Base-by-base conservation (phyloP, 73 alveolate genomes). In the Paramecium pentaurelia region DNA sequence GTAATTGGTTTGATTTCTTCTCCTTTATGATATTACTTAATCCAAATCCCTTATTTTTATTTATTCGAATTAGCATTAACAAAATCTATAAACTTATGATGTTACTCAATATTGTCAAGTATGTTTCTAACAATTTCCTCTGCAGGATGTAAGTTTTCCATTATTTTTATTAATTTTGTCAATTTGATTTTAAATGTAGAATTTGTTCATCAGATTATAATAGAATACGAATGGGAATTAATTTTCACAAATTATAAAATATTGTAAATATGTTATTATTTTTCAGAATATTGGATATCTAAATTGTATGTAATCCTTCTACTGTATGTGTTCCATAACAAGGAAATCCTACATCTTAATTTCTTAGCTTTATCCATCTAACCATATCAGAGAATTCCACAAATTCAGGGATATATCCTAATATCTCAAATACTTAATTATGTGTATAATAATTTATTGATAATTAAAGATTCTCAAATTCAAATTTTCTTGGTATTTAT, bases 391-490 rank as follows among this genome's bases (percentile, higher is more conserved):
- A 25, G 18, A 37, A 40, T 37, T 37, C 58, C 18, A 73, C 87
- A 40, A 73, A 73, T 73, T 73, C 87, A 73, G 87, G 87, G n/a
- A 73, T 14, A 73, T 73, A 73, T 11, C 87, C 60, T 73, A 73
- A 73, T 3, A 44, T 38, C 5, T 73, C 87, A 36, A 30, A 22
- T 73, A 73, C 34, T 73, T 73, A 37, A 12, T 32, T 16, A 8
- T 73, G 87, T 32, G 58, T 73, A 6, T 30, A 73, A 38, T 73
- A 64, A 73, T 7, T 37, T 11, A 73, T 73, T 73, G 60, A 30
- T 36, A 73, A 38, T 11, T 73, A 12, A 36, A 37, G 37, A 37
- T 73, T 16, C 54, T 73, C 4, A 37, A 37, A 36, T 16, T 73
- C 36, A 38, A 38, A 10, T n/a, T 12, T 40, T 18, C 32, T 54